phyloP scores from a whole-genome alignment of 1,284 basidiomycete genomes.

The Phylloboletellus chloephorus region DNA sequence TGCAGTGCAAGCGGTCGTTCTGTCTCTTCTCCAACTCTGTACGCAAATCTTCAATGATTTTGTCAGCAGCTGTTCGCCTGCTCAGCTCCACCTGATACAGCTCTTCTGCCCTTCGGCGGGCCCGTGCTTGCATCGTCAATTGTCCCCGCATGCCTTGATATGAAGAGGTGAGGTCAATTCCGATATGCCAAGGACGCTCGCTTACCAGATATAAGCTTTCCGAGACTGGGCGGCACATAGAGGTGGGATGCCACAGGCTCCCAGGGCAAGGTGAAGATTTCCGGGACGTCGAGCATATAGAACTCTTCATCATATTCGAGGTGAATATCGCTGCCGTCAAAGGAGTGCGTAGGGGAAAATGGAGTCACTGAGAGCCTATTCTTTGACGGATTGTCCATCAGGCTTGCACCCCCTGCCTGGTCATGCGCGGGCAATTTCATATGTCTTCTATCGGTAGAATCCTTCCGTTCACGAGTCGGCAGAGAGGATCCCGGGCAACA shows the following conservation, averaged over 20 bases:
- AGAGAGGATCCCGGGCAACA: slow-evolving; percentile 1
- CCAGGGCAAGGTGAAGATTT: slow-evolving; percentile 34
- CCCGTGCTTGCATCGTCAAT: slow-evolving; percentile 27
- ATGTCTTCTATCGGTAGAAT: not conserved
- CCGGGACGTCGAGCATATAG: slow-evolving; percentile 34
- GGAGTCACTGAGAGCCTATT: not conserved
- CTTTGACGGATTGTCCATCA: not conserved
- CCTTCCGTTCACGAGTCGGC: not conserved
- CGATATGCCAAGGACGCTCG: not conserved
- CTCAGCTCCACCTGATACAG: slow-evolving; percentile 24
- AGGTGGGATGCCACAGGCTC: slow-evolving; percentile 21
- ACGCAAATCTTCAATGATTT: slow-evolving; percentile 15
- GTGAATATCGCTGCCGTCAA: not conserved
- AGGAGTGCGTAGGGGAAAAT: not conserved
- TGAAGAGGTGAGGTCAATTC: slow-evolving; percentile 8
- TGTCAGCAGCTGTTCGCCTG: slow-evolving; percentile 23
- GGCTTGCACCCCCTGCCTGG: not conserved
- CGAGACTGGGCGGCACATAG: slow-evolving; percentile 35
- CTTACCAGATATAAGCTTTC: slow-evolving; percentile 35
- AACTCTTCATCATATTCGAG: slow-evolving; percentile 23
- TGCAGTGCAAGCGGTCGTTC: not conserved
- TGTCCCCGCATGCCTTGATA: slow-evolving; percentile 34
- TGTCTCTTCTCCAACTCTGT: slow-evolving; percentile 8
- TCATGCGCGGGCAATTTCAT: not conserved
- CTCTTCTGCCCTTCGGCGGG: slow-evolving; percentile 32